phyloP scores from a whole-genome alignment of 225 moss, liverwort and hornwort genomes.

The Neckera pumila region DNA sequence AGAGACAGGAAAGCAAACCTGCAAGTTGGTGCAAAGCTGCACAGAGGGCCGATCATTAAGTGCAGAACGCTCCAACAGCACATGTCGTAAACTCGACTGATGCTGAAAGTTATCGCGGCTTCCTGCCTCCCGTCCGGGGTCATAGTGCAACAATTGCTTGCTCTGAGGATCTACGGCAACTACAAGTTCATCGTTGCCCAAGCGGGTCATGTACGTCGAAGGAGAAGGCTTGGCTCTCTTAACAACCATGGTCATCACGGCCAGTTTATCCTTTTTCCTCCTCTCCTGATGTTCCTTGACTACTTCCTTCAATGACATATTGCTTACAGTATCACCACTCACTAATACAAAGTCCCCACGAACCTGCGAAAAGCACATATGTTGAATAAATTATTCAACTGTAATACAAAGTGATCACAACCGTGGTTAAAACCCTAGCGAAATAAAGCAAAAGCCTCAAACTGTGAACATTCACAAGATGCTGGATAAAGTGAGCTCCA shows the following conservation, averaged over 20 bases:
- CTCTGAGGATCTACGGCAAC: slow-evolving; percentile 67
- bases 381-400: background rate
- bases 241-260: slow-evolving; percentile 97
- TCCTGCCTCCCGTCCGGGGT: slow-evolving; percentile 55
- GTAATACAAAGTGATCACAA: background rate
- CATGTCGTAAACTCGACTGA: slow-evolving; percentile 51
- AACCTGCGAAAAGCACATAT: slow-evolving; percentile 36
- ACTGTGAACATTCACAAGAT: background rate
- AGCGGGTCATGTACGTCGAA: slow-evolving; percentile 67
- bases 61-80: slow-evolving; percentile 63
- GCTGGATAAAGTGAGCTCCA: background rate
- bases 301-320: slow-evolving; percentile 89
- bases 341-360: slow-evolving; percentile 93
- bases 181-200: slow-evolving; percentile 81
- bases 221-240: slow-evolving; percentile 63
- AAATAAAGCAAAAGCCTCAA: background rate
- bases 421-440: background rate
- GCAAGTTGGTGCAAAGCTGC: slow-evolving; percentile 73
- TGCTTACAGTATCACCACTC: slow-evolving; percentile 94
- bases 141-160: slow-evolving; percentile 84
- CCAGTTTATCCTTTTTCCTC: slow-evolving; percentile 83
- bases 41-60: slow-evolving; percentile 65
- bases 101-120: slow-evolving; percentile 50
- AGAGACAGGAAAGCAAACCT: slow-evolving; percentile 24
- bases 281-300: slow-evolving; percentile 94